phyloP scores from a whole-genome alignment of 73 alveolate species.

The Paramecium pentaurelia region DNA sequence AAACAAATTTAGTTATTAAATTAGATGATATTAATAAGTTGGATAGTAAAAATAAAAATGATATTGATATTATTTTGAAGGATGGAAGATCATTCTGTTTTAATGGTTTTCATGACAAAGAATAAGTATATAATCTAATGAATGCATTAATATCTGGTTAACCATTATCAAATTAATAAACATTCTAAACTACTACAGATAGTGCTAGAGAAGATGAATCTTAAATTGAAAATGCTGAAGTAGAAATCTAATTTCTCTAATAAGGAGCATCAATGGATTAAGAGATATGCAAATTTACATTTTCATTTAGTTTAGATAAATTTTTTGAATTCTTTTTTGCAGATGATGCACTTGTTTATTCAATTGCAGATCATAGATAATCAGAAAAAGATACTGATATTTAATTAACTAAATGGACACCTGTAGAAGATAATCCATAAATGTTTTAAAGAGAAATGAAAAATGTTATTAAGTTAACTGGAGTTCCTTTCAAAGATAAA shows the following conservation, averaged over 20 bases:
- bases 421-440: background rate
- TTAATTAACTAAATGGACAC: background rate
- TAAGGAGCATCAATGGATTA: background rate
- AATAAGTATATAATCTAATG: slow-evolving; percentile 2
- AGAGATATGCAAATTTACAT: slow-evolving; percentile 32
- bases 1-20: slow-evolving; percentile 5
- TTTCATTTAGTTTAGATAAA: background rate
- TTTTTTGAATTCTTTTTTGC: slow-evolving; percentile 38
- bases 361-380: slow-evolving; percentile 16
- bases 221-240: slow-evolving; percentile 31
- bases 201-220: background rate
- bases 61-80: background rate
- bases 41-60: background rate
- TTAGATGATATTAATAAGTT: background rate
- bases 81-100: background rate
- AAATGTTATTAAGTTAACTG: background rate
- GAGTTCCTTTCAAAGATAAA: slow-evolving; percentile 43
- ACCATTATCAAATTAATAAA: background rate
- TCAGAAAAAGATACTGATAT: slow-evolving; percentile 8
- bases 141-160: slow-evolving; percentile 16
- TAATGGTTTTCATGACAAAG: background rate
- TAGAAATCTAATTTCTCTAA: background rate
- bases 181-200: background rate
- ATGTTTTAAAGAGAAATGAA: slow-evolving; percentile 41
- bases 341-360: background rate